Evolutionary conservation across 1,284 basidiomycete species (phyloP).

Genomic region (Kwoniella shivajii): DNA sequence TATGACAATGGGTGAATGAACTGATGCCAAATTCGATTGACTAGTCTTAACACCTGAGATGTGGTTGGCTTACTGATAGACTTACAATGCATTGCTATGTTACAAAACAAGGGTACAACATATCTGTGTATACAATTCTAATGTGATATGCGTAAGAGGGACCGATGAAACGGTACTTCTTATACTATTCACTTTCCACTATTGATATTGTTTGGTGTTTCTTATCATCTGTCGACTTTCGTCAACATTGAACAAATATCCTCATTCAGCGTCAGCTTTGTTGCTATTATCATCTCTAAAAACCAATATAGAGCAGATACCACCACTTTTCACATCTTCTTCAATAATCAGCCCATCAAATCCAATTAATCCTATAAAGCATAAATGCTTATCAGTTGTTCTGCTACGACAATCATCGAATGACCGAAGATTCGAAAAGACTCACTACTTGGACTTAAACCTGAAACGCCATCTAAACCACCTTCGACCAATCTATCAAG

Average conservation of each 20-base stretch:
- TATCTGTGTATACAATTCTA: too few relatives aligned
- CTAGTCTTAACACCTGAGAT: conserved; percentile 40
- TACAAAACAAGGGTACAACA: too few relatives aligned
- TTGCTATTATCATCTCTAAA: conserved; percentile 18
- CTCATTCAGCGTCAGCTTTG: neutral
- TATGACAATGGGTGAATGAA: too few relatives aligned
- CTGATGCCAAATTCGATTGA: conserved; percentile 2
- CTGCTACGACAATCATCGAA: neutral
- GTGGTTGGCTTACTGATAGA: conserved; percentile 41
- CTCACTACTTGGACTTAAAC: conserved; percentile 31
- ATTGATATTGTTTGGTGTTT: too few relatives aligned
- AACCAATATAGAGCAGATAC: conserved; percentile 45
- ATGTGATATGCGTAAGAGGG: too few relatives aligned
- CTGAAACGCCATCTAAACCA: conserved; percentile 58
- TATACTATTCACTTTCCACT: too few relatives aligned
- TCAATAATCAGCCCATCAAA: conserved; percentile 76
- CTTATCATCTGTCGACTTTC: neutral
- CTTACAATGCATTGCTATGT: conserved; percentile 1
- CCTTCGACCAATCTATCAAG: conserved; percentile 78
- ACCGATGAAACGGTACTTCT: too few relatives aligned
- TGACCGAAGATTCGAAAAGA: conserved; percentile 7
- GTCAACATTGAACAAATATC: neutral
- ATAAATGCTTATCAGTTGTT: neutral
- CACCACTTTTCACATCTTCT: conserved; percentile 75
- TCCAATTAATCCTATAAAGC: conserved; percentile 61